Evolutionary conservation across 2,329 filamentous ascomycete species (phyloP).

Genomic region (Phymatotrichopsis omnivora): DNA sequence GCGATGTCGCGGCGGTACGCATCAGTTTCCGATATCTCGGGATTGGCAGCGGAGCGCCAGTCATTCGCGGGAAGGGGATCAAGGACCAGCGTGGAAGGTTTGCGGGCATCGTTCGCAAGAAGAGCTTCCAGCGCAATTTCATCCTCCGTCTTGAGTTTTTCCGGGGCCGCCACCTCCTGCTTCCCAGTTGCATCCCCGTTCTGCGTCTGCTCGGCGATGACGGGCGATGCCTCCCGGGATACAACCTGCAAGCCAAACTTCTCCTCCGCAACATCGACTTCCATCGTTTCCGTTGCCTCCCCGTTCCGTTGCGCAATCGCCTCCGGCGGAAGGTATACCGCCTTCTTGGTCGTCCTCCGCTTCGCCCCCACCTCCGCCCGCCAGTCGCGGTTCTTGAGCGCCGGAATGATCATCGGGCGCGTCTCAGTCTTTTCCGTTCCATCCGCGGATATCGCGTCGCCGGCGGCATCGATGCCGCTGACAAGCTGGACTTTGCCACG

Average conservation of each 20-base stretch:
- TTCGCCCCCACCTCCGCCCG: constrained; percentile 45
- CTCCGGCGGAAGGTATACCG: constrained; percentile 29
- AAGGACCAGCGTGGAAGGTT: constrained; percentile 43
- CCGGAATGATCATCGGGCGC: constrained; percentile 48
- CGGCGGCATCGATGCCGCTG: constrained; percentile 25
- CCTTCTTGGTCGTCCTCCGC: constrained; percentile 41
- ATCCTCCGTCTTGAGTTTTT: constrained; percentile 44
- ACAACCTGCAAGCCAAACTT: constrained; percentile 24
- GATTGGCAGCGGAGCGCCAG: constrained; percentile 24
- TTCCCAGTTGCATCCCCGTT: constrained; percentile 30
- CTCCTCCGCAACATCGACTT: constrained; percentile 19
- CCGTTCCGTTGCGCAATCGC: constrained; percentile 25
- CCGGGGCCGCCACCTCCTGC: constrained; percentile 1
- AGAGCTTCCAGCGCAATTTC: constrained; percentile 58
- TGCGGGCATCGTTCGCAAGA: constrained; percentile 43
- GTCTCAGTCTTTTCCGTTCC: constrained; percentile 32
- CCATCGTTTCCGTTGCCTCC: constrained; percentile 22
- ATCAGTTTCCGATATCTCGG: constrained; percentile 49
- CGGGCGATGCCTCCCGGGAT: neutral
- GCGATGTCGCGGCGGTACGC: constrained; percentile 61
- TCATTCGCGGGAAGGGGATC: constrained; percentile 32
- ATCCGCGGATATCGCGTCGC: constrained; percentile 22
- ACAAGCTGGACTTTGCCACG: constrained; percentile 29
- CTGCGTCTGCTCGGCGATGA: neutral
- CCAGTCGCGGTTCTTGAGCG: constrained; percentile 53